phyloP scores from a whole-genome alignment of 148 eudicot genomes.

The Rhododendron molle region DNA sequence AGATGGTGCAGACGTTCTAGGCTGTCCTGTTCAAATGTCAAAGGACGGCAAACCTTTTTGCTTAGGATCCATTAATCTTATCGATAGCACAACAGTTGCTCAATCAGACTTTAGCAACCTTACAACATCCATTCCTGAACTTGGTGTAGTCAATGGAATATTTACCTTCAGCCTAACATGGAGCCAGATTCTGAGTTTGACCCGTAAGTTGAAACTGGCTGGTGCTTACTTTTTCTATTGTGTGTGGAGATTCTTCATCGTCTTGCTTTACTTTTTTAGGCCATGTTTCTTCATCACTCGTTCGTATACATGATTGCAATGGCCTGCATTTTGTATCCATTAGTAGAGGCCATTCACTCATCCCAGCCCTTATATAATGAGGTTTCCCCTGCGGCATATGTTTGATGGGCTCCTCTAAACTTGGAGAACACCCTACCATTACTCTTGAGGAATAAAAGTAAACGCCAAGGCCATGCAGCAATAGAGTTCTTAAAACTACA shows the following conservation, averaged over 20 bases:
- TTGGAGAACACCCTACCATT: neutral
- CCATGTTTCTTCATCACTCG: neutral
- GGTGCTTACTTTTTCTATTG: neutral
- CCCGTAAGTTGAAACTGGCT: neutral
- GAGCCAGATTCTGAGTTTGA: slow-evolving; percentile 59
- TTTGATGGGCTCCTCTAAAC: neutral
- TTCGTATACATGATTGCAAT: neutral
- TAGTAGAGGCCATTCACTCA: neutral
- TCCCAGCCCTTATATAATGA: neutral
- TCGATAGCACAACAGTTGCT: slow-evolving; percentile 48
- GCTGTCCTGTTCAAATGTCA: slow-evolving; percentile 84
- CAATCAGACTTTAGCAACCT: slow-evolving; percentile 39
- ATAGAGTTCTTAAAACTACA: neutral
- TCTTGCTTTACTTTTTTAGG: neutral
- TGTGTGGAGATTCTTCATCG: neutral
- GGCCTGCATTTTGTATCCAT: neutral
- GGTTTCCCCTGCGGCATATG: neutral
- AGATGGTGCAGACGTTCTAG: slow-evolving; percentile 85
- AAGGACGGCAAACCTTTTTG: slow-evolving; percentile 85
- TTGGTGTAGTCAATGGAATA: slow-evolving; percentile 50
- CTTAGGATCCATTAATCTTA: slow-evolving; percentile 64
- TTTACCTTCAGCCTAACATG: slow-evolving; percentile 68
- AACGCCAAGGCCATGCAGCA: neutral
- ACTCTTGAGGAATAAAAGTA: neutral
- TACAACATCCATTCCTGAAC: slow-evolving; percentile 35